Conservation (phyloP, 1,284 basidiomycete species). For the Tausonia pullulans region DNA sequence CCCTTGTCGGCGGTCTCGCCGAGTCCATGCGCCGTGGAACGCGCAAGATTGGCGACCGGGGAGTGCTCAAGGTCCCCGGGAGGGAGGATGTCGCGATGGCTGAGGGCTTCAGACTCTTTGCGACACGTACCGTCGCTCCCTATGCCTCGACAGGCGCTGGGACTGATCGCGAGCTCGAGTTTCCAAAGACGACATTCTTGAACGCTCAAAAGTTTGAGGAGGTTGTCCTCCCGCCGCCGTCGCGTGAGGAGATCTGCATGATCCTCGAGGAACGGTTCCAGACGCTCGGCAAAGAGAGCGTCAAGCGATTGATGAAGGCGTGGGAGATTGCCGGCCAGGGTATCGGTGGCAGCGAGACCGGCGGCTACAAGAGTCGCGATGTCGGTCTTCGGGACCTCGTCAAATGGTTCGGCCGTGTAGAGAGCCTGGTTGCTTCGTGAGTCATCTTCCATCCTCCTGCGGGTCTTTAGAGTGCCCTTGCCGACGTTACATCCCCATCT, state of each 20-base stretch:
- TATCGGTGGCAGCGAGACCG: slow-evolving; percentile 30
- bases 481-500: no score
- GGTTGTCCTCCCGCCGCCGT: slow-evolving; percentile 51
- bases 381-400: slow-evolving; percentile 77
- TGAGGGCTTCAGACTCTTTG: slow-evolving; percentile 66
- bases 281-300: slow-evolving; percentile 40
- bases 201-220: slow-evolving; percentile 72
- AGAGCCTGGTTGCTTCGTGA: slow-evolving; percentile 45
- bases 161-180: slow-evolving; percentile 21
- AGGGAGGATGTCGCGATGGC: slow-evolving; percentile 56
- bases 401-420: slow-evolving; percentile 71
- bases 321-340: slow-evolving; percentile 47
- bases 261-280: slow-evolving; percentile 61
- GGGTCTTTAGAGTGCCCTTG: not conserved
- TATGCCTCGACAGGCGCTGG: slow-evolving; percentile 1
- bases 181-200: slow-evolving; percentile 55
- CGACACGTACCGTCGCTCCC: slow-evolving; percentile 51
- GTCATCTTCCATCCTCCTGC: not conserved
- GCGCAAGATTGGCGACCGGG: slow-evolving; percentile 64
- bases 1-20: slow-evolving; percentile 67
- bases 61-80: slow-evolving; percentile 56
- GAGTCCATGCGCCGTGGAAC: slow-evolving; percentile 54
- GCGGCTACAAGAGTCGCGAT: slow-evolving; percentile 25
- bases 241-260: slow-evolving; percentile 50
- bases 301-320: slow-evolving; percentile 38